Base-by-base conservation (phyloP, 495 filamentous ascomycete genomes). In the Penicillium canescens region DNA sequence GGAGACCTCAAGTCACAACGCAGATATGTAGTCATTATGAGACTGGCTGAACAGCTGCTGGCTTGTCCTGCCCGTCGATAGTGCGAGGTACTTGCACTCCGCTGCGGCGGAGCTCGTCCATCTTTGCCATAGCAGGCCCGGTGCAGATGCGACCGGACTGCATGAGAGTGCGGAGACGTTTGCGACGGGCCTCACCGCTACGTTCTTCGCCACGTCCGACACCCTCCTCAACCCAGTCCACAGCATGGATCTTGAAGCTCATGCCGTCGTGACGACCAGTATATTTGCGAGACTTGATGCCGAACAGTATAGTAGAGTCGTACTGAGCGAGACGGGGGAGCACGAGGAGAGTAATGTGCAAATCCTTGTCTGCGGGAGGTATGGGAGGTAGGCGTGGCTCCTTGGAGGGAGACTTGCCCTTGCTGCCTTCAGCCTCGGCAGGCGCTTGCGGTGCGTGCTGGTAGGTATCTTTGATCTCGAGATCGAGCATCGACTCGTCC, bases 341-440 rank as follows among this genome's bases (percentile, higher is more conserved):
- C 26, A 98, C 85, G 12, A 97, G 75, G 3, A 98, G 60, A 9
- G 86, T 91, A 44, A 98, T 86, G 56, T 97, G 88, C 2, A 93
- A 69, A 62, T 97, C 95, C 56, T 83, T 84, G 55, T 86, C 83
- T 1, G 65, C 39, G 3, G 71, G 73, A 16, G 75, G 77, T 11
- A 68, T 47, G 3, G 76, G 69, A 0, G 78, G 79, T 0, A 64
- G 46, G 6, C 64, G 57, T 6, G 74, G 74, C 6, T 68, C 72
- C 34, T 73, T 63, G 49, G 60, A 38, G n/a, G 63, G 54, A 0
- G 61, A 23, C 8, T 61, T 50, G 4, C 36, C n/a, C 28, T 62
- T 62, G 11, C 42, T 41, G 21, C 24, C 52, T 0, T 46, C 54
- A 1, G 65, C 44, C 38, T 69, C 66, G 43, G 63, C 31, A 45